A percentile compares a stretch with the other conserved stretches of the same genome.
These are phyloP conservation scores for Pichia kudriavzevii DNA, from an alignment of 1,139 yeast species.

Conservation along the genomic window DNA sequence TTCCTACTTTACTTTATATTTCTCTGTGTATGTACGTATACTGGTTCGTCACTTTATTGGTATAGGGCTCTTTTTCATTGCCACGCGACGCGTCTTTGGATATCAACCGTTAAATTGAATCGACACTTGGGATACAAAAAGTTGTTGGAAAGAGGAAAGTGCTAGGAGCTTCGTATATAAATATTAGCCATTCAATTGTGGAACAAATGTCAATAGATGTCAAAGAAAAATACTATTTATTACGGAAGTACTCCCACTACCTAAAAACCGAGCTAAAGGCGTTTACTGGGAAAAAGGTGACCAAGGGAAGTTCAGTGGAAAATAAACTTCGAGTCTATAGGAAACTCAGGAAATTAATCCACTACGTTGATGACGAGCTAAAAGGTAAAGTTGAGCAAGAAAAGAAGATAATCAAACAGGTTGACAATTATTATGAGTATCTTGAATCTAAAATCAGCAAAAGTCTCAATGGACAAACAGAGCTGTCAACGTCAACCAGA, in stretches of 20 bases:
- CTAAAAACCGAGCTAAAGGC: slow-evolving; percentile 8
- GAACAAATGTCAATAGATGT: too few relatives aligned
- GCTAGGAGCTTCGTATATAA: too few relatives aligned
- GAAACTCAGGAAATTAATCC: slow-evolving; percentile 9
- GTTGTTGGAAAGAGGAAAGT: too few relatives aligned
- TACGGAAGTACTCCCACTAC: slow-evolving; percentile 8
- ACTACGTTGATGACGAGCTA: slow-evolving; percentile 2
- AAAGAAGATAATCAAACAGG: background rate
- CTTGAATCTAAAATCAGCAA: slow-evolving; percentile 1
- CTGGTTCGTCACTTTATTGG: too few relatives aligned
- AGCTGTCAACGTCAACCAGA: too few relatives aligned
- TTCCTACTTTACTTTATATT: background rate
- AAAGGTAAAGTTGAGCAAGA: background rate
- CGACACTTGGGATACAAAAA: too few relatives aligned
- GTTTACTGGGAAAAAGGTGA: slow-evolving; percentile 10
- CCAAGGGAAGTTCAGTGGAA: slow-evolving; percentile 8
- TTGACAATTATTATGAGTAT: slow-evolving; percentile 4
- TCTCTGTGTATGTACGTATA: too few relatives aligned
- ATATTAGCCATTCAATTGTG: too few relatives aligned
- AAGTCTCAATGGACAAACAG: too few relatives aligned
- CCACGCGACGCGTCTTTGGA: too few relatives aligned
- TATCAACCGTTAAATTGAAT: too few relatives aligned
- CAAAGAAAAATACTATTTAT: background rate
- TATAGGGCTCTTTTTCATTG: too few relatives aligned
- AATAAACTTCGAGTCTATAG: slow-evolving; percentile 8